Base-by-base conservation (phyloP, 306 rosid genomes). In the Canavalia ensiformis region DNA sequence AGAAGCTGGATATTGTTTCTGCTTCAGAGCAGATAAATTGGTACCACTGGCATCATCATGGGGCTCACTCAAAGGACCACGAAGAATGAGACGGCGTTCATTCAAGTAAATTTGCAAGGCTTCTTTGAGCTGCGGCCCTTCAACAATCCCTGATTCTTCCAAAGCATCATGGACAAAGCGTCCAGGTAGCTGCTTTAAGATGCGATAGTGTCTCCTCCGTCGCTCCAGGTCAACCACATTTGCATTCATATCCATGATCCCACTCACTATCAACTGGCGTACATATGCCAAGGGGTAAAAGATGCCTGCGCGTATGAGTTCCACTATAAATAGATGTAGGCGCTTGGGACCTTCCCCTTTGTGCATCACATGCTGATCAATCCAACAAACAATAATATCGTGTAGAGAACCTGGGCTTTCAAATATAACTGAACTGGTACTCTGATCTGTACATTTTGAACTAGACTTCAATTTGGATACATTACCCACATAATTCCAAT, bases 381-480 rank as follows among this genome's bases (percentile, higher is more conserved):
- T 92, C 99, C 99, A 95, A 88, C 98, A 91, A 33, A 93, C 98
- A 70, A 95, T 68, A 77, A 92, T 89, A 89, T 93, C 98, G 73
- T 95, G 99, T 3, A 95, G 95, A 44, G 99, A 92, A 58, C 98
- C 97, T 1, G 97, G 97, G 83, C 99, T 93, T 70, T 93, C 97
- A 82, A 89, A 90, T 68, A 91, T 55, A 58, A 82, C 86, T 29
- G 84, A 85, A 65, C 50, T 63, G 59, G 74, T 72, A 66, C 76
- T 84, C 64, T 74, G 82, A 49, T 83, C 88, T 39, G 34, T 57
- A 77, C 31, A 67, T 75, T 81, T 90, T 50, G 85, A 78, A 75
- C 62, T 72, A 66, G 78, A 79, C 66, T 86, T 90, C 37, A 76
- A 52, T 59, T 83, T 94, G 67, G 42, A 73, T 4, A 81, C 67